These are phyloP conservation scores for Fusarium poae DNA, from an alignment of 2,329 filamentous ascomycete species.

Conservation along the genomic window DNA sequence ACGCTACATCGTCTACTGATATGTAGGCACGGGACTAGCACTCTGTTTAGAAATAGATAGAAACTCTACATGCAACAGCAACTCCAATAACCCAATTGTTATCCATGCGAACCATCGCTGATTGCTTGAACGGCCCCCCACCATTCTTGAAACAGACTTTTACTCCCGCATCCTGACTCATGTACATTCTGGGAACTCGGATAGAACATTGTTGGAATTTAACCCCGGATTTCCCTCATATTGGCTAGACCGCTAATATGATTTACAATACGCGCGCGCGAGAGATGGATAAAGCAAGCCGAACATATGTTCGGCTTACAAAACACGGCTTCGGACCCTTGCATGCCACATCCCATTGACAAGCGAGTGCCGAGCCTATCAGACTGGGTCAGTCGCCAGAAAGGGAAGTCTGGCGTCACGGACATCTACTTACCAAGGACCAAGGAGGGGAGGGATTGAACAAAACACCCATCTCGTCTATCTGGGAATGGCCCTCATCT, in stretches of 20 bases:
- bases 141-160: not conserved
- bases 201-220: too few relatives aligned
- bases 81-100: not conserved
- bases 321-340: conserved; percentile 5
- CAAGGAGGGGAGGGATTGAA: too few relatives aligned
- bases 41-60: not conserved
- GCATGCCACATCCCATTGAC: conserved; percentile 3
- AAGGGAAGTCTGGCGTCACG: conserved; percentile 20
- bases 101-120: not conserved
- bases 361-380: conserved; percentile 24
- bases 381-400: conserved; percentile 17
- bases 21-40: not conserved
- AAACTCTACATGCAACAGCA: not conserved
- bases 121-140: not conserved
- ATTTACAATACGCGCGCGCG: conserved; percentile 32
- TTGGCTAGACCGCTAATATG: not conserved
- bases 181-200: not conserved
- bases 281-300: conserved; percentile 4
- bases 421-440: not conserved
- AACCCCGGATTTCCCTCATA: not conserved
- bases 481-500: too few relatives aligned
- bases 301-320: conserved; percentile 13
- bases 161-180: not conserved
- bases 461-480: not conserved
- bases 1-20: not conserved